Evolutionary conservation across 257 asterid species (phyloP), one percentile per base, ranked within the genome.

Genomic region (Capsicum rhomboideum): DNA sequence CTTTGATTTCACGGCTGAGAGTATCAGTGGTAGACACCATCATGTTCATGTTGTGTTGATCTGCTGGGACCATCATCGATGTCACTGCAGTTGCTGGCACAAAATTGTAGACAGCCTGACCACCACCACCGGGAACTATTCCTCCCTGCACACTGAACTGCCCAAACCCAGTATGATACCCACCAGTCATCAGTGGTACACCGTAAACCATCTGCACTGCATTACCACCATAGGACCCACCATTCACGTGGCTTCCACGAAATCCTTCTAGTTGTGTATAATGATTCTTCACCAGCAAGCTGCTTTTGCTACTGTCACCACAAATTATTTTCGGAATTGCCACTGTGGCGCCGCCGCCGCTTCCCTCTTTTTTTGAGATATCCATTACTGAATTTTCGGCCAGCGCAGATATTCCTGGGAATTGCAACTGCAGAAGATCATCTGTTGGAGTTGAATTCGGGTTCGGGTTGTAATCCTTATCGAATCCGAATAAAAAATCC

Each of bases 401-500:
- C n/a, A n/a, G n/a, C n/a, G n/a, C n/a, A n/a, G n/a, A n/a, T n/a
- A n/a, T n/a, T n/a, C n/a, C 88, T 49, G 95, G 94, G 85, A 90
- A 87, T 85, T 88, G 94, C 87, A 90, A 82, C 14, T 88, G 90
- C 67, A 91, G 91, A 87, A 88, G 83, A 26, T 85, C 88, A 17
- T 59, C 63, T 29, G 85, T 42, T 2, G 85, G 8, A 50, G 89
- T 87, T 6, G 92, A 87, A 31, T 84, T 89, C 49, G 59, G 10
- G 61, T 88, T 87, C 1, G 90, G 91, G 87, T 86, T 89, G 31
- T 88, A 90, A 64, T 92, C 94, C 88, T 93, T 90, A 26, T 95
- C 98, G 50, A 95, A 93, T 71, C 99, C 99, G 91, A 94, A 94
- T 29, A 94, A 83, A 34, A 91, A 93, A 82, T 94, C 98, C 90